Evolutionary conservation across 805 yeast genomes (phyloP), one percentile per base, ranked within the genome.

Genomic region (Diddensiella transvaalensis): DNA sequence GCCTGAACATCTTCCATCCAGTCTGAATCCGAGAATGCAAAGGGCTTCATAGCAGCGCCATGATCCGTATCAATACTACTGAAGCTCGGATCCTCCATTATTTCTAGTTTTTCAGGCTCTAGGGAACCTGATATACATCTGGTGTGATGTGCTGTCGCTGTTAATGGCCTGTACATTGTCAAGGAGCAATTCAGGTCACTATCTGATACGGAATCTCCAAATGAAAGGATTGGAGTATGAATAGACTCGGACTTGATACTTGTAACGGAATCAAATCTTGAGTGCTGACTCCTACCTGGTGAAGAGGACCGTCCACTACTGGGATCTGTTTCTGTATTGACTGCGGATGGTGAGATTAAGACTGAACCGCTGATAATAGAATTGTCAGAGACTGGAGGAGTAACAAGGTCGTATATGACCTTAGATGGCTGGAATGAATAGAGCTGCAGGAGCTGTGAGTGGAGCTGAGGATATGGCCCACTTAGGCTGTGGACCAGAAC

Each of bases 381-480:
- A 13, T 23, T 47, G 10, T 46, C 51, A 5, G 51, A 44, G 4
- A 35, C 46, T 11, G 55, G 55, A 11, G 53, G 50, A 11, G 51
- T 47, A 15, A 47, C 22, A 36, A 47, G 26, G 4, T 22, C 40
- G 2, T 36, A 42, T 3, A 44, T 36, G n/a, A 53, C 42, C 41
- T 54, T 54, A 3, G 56, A 32, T 2, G 58, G 58, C 40, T 53
- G 58, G 41, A 49, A 54, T 5, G 54, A 40, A 35, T 51, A 53
- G 6, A 56, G 36, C 15, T 41, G 42, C 22, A 39, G n/a, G 43
- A 56, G 36, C 40, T 49, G 51, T 17, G 36, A 35, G 23, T 50
- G 50, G 10, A 56, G 37, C 40, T 41, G 40, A 5, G 11, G 23
- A 40, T 48, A 43, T 13, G 50, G 52, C 1, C 59, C 59, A 10